Evolutionary conservation across 2,329 filamentous ascomycete species (phyloP).

Genomic region (Leptographium galeiforme): DNA sequence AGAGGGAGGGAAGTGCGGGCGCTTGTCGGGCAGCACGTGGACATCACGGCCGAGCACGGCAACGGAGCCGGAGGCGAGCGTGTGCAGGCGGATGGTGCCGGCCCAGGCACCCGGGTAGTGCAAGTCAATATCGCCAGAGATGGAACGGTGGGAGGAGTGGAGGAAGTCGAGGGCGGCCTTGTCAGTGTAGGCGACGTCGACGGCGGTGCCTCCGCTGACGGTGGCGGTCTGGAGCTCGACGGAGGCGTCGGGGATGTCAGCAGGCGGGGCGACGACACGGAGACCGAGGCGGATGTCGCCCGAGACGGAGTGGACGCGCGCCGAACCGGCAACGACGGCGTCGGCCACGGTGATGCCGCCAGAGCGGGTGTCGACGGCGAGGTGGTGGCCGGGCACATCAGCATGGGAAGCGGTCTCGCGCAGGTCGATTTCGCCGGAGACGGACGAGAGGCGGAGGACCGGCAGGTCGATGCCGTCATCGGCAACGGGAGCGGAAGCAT

Average conservation of each 20-base stretch:
- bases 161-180: constrained; percentile 21
- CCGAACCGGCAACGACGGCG: constrained; percentile 25
- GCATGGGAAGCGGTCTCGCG: constrained; percentile 5
- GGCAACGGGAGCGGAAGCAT: constrained; percentile 22
- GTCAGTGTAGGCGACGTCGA: constrained; percentile 29
- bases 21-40: constrained; percentile 19
- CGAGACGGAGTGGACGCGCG: constrained; percentile 24
- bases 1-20: constrained; percentile 4
- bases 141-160: constrained; percentile 26
- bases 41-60: constrained; percentile 29
- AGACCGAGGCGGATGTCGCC: constrained; percentile 27
- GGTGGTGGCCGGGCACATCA: constrained; percentile 32
- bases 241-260: constrained; percentile 5
- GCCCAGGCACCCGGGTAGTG: constrained; percentile 36
- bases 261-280: constrained; percentile 26
- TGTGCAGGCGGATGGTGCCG: constrained; percentile 26
- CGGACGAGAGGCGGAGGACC: constrained; percentile 24
- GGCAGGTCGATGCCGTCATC: constrained; percentile 22
- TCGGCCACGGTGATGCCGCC: constrained; percentile 25
- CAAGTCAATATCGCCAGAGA: constrained; percentile 29
- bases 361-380: constrained; percentile 29
- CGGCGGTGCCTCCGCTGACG: constrained; percentile 26
- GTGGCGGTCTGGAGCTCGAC: constrained; percentile 25
- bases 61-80: constrained; percentile 25
- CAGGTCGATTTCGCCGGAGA: constrained; percentile 30